Conservation (phyloP, 2,329 filamentous ascomycete species). For the Colletotrichum spinosum region DNA sequence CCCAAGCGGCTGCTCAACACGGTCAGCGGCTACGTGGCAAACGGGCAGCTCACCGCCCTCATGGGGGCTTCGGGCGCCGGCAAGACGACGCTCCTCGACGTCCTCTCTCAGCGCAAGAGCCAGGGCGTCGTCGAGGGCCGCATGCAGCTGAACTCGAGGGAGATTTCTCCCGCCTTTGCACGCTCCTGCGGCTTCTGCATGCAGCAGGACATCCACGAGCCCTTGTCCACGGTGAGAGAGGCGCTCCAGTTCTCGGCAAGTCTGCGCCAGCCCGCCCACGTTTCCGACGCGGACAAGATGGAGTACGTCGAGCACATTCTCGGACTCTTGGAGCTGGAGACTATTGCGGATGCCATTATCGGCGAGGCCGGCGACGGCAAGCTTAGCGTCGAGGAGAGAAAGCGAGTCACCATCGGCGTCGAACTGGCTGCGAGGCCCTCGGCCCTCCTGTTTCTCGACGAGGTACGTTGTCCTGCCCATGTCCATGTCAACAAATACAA, state of each 20-base stretch:
- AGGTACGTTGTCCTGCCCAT: conserved; percentile 45
- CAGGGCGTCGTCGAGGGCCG: conserved; percentile 77
- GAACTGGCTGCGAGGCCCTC: conserved; percentile 80
- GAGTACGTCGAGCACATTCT: conserved; percentile 45
- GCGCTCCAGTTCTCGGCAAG: conserved; percentile 75
- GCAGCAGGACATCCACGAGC: conserved; percentile 64
- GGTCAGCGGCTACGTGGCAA: too few relatives aligned
- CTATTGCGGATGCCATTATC: conserved; percentile 77
- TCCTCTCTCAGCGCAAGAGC: conserved; percentile 73
- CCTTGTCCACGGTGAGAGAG: conserved; percentile 63
- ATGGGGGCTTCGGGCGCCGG: conserved; percentile 76
- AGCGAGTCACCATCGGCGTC: conserved; percentile 78
- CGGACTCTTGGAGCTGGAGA: conserved; percentile 55
- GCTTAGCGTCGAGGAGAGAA: conserved; percentile 56
- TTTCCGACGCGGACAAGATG: conserved; percentile 49
- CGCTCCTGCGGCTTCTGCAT: conserved; percentile 76
- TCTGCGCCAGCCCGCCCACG: conserved; percentile 72
- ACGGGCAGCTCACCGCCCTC: too few relatives aligned
- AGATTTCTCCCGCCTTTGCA: conserved; percentile 67
- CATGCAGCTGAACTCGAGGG: conserved; percentile 74
- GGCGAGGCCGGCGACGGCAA: conserved; percentile 71
- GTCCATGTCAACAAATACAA: too few relatives aligned
- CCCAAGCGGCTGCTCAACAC: too few relatives aligned
- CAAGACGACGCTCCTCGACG: conserved; percentile 68
- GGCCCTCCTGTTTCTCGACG: conserved; percentile 80